Evolutionary conservation across 2,329 filamentous ascomycete species (phyloP), one percentile per base, ranked within the genome.

Genomic region (Monosporascus cannonballus): DNA sequence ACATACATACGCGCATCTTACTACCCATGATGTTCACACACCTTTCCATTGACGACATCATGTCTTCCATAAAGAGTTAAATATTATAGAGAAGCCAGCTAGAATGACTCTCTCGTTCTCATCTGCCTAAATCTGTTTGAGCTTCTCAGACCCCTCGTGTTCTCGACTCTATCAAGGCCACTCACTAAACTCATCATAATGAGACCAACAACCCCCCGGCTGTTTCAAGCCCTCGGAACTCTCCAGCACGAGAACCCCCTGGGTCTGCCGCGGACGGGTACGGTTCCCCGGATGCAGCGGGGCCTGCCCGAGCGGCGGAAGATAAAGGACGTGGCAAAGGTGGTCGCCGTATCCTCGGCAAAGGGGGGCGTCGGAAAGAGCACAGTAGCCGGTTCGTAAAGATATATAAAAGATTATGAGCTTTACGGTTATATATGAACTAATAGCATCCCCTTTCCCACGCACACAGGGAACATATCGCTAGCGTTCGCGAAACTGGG

Each of bases 321-420:
- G 61, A 96, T 99, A 61, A 80, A 81, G 25, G 85, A 92, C 67
- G 93, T 99, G 24, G 81, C 84, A 59, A 96, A 96, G 68, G 85
- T 96, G n/a, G 83, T 99, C 54, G 91, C 92, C n/a, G 90, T 99
- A 15, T 96, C 91, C 4, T 97, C 92, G 1, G 94, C 94, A 15
- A 99, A 99, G 67, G 94, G 94, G 2, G 94, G 94, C n/a, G 94
- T 99, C 0, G 94, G 94, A 1, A 99, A 99, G 69, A 96, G 90
- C 61, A 99, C 94, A 7, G 85, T 97, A 45, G 86, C 93, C 54
- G 87, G 89, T 89, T 64, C 50, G 71, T 69, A 37, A 11, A 51
- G 17, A 4, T 5, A 6, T 25, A 9, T 25, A 30, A 6, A 22
- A 34, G 30, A 14, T 14, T 34, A 14, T 14, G 30, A 34, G 11